phyloP scores from a whole-genome alignment of 73 alveolate genomes.

The Stentor roeselii region DNA sequence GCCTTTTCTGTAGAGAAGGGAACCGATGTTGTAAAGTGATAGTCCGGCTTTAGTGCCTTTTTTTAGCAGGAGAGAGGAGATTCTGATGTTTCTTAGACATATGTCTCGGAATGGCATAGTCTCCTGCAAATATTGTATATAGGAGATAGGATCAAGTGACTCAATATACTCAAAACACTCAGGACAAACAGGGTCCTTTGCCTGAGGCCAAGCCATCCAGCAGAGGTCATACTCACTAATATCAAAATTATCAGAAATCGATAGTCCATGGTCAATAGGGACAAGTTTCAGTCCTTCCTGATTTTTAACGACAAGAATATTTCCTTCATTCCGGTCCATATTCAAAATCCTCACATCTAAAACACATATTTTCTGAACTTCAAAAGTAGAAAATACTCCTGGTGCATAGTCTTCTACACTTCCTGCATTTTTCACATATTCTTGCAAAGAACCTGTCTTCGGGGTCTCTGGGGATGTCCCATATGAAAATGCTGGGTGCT shows the following conservation, averaged over 20 bases:
- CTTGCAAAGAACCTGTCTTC: slow-evolving; percentile 88
- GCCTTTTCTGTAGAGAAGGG: slow-evolving; percentile 16
- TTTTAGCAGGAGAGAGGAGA: slow-evolving; percentile 84
- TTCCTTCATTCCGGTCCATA: slow-evolving; percentile 95
- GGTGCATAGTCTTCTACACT: slow-evolving; percentile 85
- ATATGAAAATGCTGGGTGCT: slow-evolving; percentile 82
- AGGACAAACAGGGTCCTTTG: slow-evolving; percentile 69
- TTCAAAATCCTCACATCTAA: slow-evolving; percentile 91
- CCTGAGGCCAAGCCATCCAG: slow-evolving; percentile 95
- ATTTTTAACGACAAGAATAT: slow-evolving; percentile 56
- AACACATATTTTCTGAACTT: slow-evolving; percentile 92
- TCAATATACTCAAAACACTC: slow-evolving; percentile 74
- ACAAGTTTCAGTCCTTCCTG: slow-evolving; percentile 62
- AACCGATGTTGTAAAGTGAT: slow-evolving; percentile 77
- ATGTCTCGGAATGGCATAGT: slow-evolving; percentile 83
- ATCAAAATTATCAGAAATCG: slow-evolving; percentile 91
- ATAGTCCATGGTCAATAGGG: slow-evolving; percentile 95
- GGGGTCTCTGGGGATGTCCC: neutral
- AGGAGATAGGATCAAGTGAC: slow-evolving; percentile 70
- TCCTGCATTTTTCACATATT: slow-evolving; percentile 78
- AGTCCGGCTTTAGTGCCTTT: slow-evolving; percentile 79
- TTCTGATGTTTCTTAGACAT: slow-evolving; percentile 88
- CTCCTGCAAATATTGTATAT: slow-evolving; percentile 70
- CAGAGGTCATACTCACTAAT: slow-evolving; percentile 88
- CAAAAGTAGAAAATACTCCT: slow-evolving; percentile 74